phyloP scores from a whole-genome alignment of 2,329 filamentous ascomycete species.

The Bertia moriformis region DNA sequence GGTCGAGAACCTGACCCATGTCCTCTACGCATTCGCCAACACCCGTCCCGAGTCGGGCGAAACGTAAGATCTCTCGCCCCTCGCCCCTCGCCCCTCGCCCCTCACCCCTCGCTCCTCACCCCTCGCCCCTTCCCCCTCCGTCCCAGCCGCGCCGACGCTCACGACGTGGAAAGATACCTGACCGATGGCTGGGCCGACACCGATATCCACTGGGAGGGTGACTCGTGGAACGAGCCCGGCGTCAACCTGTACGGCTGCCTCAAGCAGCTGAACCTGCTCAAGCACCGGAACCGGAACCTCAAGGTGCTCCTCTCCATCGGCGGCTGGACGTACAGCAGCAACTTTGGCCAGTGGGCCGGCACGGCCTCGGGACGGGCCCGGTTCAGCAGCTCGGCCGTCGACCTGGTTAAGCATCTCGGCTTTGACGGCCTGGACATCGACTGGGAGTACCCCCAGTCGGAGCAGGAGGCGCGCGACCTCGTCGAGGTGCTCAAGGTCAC shows the following conservation, averaged over 20 bases:
- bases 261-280: constrained; percentile 77
- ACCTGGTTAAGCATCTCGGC: constrained; percentile 65
- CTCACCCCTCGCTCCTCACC: no score
- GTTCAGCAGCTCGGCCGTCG: constrained; percentile 64
- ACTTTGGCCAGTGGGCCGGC: constrained; percentile 65
- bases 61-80: no score
- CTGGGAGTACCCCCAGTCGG: constrained; percentile 50
- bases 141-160: background rate
- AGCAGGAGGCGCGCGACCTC: constrained; percentile 37
- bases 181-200: constrained; percentile 52
- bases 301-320: constrained; percentile 79
- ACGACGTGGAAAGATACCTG: constrained; percentile 24
- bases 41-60: constrained; percentile 66
- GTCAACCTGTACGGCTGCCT: constrained; percentile 77
- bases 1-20: constrained; percentile 67
- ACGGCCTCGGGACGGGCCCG: constrained; percentile 51
- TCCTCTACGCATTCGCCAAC: constrained; percentile 86
- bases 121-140: no score
- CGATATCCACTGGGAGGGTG: constrained; percentile 61
- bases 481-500: constrained; percentile 28
- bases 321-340: constrained; percentile 81
- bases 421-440: constrained; percentile 61
- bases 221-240: constrained; percentile 56
- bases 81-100: no score
- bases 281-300: constrained; percentile 66